A percentile compares a stretch with the other conserved stretches of the same genome.
Conservation (phyloP, 2,329 filamentous ascomycete species). For the Calonectria montana region DNA sequence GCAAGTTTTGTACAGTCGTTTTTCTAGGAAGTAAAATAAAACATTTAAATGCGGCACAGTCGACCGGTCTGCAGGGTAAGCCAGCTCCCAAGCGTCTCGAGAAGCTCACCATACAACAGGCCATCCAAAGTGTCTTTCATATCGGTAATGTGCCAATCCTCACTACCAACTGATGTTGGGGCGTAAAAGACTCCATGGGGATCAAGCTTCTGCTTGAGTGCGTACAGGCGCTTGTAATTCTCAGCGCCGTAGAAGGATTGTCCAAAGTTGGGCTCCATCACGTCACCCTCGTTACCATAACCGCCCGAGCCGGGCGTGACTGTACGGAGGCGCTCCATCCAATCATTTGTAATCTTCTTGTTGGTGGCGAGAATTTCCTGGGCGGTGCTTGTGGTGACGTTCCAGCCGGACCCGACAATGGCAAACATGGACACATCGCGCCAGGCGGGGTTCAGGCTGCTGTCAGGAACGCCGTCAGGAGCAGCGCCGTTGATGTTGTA, state of each 20-base stretch:
- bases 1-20: not conserved
- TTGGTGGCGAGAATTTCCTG: constrained; percentile 38
- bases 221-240: constrained; percentile 42
- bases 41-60: constrained; percentile 23
- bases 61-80: constrained; percentile 30
- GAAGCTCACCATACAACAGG: constrained; percentile 20
- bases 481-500: constrained; percentile 39
- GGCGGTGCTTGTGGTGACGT: constrained; percentile 14
- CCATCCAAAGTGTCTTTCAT: constrained; percentile 11
- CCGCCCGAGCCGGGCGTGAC: constrained; percentile 37
- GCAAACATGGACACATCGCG: constrained; percentile 51
- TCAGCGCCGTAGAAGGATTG: constrained; percentile 45
- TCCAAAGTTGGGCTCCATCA: constrained; percentile 46
- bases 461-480: constrained; percentile 38
- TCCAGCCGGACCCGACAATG: constrained; percentile 43
- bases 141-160: constrained; percentile 27
- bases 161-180: constrained; percentile 30
- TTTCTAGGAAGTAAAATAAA: not conserved
- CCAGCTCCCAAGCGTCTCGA: constrained; percentile 29
- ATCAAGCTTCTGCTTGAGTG: constrained; percentile 47
- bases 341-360: constrained; percentile 37
- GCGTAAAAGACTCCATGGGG: constrained; percentile 43
- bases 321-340: constrained; percentile 25
- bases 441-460: constrained; percentile 59
- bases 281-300: constrained; percentile 48